Percentiles rank a stretch among this genome's conserved stretches.
Conservation (phyloP, 2,329 filamentous ascomycete species). For the Albophoma yamanashiensis region DNA sequence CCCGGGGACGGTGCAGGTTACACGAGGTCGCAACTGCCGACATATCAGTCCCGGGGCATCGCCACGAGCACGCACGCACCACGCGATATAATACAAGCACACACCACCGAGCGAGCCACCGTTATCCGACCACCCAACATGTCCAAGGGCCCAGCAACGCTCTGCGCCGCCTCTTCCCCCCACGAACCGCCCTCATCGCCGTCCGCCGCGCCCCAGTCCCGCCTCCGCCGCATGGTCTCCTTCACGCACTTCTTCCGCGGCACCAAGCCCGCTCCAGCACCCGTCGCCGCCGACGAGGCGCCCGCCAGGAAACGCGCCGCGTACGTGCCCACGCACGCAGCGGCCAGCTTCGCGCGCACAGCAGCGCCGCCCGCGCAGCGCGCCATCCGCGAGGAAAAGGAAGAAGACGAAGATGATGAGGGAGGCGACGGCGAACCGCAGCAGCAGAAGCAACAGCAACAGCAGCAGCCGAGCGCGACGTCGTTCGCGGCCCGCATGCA, state of each 20-base stretch:
- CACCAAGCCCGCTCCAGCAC: not conserved
- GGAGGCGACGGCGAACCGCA: too few species aligned
- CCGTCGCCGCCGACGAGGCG: not conserved
- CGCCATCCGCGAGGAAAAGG: conserved; percentile 3
- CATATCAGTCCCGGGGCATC: not conserved
- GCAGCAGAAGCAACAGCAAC: not conserved
- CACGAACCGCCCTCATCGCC: not conserved
- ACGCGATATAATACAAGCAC: not conserved
- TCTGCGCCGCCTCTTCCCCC: not conserved
- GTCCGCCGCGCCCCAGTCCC: not conserved
- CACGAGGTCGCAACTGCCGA: not conserved
- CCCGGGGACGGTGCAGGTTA: not conserved
- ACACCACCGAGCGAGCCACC: too few species aligned
- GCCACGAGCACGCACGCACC: not conserved
- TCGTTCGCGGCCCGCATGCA: not conserved
- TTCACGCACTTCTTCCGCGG: conserved; percentile 1
- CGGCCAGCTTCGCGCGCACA: conserved; percentile 14
- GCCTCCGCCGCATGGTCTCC: conserved; percentile 3
- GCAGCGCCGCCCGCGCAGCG: conserved; percentile 7
- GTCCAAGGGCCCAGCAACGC: not conserved
- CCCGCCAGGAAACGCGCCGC: not conserved
- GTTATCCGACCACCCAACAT: not conserved
- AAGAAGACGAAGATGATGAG: too few species aligned
- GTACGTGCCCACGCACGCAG: conserved; percentile 19
- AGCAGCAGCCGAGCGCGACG: not conserved